Percentiles rank a stretch among this genome's conserved stretches.
Conservation (phyloP, 2,329 filamentous ascomycete genomes). For the Fusarium sp. region DNA sequence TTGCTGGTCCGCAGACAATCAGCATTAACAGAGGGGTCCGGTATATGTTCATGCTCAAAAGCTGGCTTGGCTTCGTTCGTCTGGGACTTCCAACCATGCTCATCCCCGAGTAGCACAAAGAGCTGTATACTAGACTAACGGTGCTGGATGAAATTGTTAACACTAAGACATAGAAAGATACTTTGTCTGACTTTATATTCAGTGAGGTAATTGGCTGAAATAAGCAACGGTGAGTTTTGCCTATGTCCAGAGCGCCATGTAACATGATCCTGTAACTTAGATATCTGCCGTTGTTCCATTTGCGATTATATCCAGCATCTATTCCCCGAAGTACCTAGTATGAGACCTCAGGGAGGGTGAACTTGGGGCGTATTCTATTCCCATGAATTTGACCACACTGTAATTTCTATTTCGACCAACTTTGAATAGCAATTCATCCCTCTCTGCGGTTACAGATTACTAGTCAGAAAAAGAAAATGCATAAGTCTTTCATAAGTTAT, state of each 20-base stretch:
- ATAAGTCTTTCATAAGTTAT: neutral
- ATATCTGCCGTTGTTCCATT: neutral
- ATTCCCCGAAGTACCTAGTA: neutral
- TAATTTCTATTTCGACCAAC: neutral
- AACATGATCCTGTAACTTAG: neutral
- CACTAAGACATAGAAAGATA: neutral
- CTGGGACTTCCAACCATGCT: constrained; percentile 4
- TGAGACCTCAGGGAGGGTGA: neutral
- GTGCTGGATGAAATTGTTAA: neutral
- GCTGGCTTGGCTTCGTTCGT: constrained; percentile 11
- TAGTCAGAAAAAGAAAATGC: neutral
- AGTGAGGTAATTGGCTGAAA: neutral
- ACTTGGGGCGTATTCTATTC: neutral
- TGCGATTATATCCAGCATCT: neutral
- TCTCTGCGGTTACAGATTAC: neutral
- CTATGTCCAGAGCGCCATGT: neutral
- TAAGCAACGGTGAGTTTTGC: neutral
- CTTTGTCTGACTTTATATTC: neutral
- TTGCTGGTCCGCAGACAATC: neutral
- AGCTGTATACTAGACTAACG: neutral
- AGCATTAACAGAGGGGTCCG: neutral
- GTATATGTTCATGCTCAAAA: neutral
- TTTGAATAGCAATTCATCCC: neutral
- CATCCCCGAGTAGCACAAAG: constrained; percentile 5
- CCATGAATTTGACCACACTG: neutral